Percentiles rank a stretch among this genome's conserved stretches.
phyloP scores from a whole-genome alignment of 2,329 filamentous ascomycete genomes.

The Colletotrichum somersetense region DNA sequence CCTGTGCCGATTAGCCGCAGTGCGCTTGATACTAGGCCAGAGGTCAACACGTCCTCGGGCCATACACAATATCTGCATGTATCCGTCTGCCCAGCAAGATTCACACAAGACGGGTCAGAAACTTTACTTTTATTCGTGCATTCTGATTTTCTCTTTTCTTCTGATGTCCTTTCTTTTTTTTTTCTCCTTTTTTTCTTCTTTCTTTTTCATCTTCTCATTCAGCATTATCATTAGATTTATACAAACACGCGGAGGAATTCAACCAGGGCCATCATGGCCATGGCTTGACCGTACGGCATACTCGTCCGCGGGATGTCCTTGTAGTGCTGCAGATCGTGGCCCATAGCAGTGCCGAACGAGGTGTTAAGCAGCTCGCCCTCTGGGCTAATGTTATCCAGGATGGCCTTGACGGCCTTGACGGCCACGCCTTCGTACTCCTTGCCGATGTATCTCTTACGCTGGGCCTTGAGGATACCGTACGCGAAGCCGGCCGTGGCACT shows the following conservation, averaged over 20 bases:
- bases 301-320: constrained; percentile 81
- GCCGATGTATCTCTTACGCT: constrained; percentile 76
- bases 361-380: constrained; percentile 80
- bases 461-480: constrained; percentile 81
- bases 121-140: not conserved
- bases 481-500: constrained; percentile 86
- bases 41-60: not conserved
- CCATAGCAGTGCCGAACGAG: constrained; percentile 86
- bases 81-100: not conserved
- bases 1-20: not conserved
- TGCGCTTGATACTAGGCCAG: not conserved
- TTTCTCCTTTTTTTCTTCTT: not conserved
- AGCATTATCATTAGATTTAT: constrained; percentile 41
- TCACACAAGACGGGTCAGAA: not conserved
- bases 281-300: constrained; percentile 88
- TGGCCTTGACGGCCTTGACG: constrained; percentile 74
- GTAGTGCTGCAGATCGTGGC: constrained; percentile 79
- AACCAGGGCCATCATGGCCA: constrained; percentile 85
- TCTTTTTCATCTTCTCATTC: constrained; percentile 5
- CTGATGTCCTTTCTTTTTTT: not conserved
- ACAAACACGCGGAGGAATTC: constrained; percentile 73
- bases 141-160: not conserved
- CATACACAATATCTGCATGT: not conserved
- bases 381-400: constrained; percentile 73
- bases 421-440: constrained; percentile 72